phyloP scores from a whole-genome alignment of 129 eudicot species.

The Oenanthe sinensis region DNA sequence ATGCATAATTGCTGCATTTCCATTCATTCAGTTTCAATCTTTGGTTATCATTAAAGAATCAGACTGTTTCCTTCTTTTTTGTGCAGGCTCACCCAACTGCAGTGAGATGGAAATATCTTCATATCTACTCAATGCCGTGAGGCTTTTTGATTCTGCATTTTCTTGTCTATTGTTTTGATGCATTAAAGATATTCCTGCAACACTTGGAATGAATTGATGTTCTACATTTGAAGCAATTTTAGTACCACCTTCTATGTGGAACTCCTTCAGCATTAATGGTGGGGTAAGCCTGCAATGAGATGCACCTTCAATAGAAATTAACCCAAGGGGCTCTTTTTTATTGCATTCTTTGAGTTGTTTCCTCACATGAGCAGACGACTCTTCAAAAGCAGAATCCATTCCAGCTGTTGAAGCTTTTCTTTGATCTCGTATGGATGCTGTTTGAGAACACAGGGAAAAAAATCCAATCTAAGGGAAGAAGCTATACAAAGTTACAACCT shows the following conservation, averaged over 20 bases:
- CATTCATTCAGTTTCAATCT: conserved; percentile 6
- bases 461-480: neutral
- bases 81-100: conserved; percentile 48
- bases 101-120: conserved; percentile 39
- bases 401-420: conserved; percentile 45
- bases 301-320: conserved; percentile 23
- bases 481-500: neutral
- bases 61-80: conserved; percentile 48
- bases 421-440: conserved; percentile 62
- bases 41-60: conserved; percentile 21
- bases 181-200: conserved; percentile 25
- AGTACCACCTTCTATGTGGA: conserved; percentile 20
- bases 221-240: conserved; percentile 28
- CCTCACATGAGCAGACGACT: conserved; percentile 39
- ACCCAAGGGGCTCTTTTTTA: conserved; percentile 32
- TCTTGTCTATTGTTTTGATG: conserved; percentile 16
- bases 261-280: conserved; percentile 13
- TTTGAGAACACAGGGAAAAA: conserved; percentile 11
- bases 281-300: conserved; percentile 6
- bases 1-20: neutral
- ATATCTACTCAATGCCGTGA: conserved; percentile 21
- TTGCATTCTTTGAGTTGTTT: conserved; percentile 21
- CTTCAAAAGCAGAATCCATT: conserved; percentile 30
- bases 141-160: conserved; percentile 20
- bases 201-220: conserved; percentile 60